These are phyloP conservation scores for Saposhnikovia divaricata DNA, from an alignment of 129 eudicot genomes.

Conservation along the genomic window DNA sequence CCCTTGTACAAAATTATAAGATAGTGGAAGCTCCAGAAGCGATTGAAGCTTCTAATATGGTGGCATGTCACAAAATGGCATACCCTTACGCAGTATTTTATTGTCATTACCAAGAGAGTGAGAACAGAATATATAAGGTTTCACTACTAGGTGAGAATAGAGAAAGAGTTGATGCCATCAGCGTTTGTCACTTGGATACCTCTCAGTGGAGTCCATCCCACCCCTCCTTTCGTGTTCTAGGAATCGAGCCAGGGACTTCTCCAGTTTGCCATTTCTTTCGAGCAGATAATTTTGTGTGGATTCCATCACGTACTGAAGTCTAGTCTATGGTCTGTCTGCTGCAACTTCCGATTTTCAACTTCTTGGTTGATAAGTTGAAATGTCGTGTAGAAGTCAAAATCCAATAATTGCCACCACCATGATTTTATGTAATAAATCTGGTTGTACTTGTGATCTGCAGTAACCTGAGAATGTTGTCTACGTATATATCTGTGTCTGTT, in stretches of 20 bases:
- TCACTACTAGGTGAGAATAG: not conserved
- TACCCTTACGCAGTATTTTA: conserved; percentile 4
- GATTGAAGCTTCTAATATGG: not conserved
- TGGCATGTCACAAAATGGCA: conserved; percentile 2
- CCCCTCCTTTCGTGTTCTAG: conserved; percentile 52
- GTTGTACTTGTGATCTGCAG: not conserved
- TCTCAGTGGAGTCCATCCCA: conserved; percentile 59
- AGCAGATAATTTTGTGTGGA: conserved; percentile 49
- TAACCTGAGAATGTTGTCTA: not conserved
- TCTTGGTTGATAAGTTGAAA: not conserved
- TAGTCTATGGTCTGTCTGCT: not conserved
- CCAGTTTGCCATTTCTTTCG: conserved; percentile 88
- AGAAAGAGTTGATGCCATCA: conserved; percentile 51
- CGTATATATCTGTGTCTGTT: not conserved
- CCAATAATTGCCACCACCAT: not conserved
- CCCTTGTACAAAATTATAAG: not conserved
- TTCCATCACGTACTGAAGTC: conserved; percentile 15
- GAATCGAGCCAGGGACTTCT: conserved; percentile 58
- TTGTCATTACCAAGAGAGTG: not conserved
- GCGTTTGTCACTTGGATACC: conserved; percentile 84
- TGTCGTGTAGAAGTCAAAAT: not conserved
- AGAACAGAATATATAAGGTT: not conserved
- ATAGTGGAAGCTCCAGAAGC: not conserved
- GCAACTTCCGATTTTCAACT: not conserved
- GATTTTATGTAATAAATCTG: not conserved